These are phyloP conservation scores for Acanthamoeba rhysodes DNA, from an alignment of 208 protist genomes.

Conservation along the genomic window DNA sequence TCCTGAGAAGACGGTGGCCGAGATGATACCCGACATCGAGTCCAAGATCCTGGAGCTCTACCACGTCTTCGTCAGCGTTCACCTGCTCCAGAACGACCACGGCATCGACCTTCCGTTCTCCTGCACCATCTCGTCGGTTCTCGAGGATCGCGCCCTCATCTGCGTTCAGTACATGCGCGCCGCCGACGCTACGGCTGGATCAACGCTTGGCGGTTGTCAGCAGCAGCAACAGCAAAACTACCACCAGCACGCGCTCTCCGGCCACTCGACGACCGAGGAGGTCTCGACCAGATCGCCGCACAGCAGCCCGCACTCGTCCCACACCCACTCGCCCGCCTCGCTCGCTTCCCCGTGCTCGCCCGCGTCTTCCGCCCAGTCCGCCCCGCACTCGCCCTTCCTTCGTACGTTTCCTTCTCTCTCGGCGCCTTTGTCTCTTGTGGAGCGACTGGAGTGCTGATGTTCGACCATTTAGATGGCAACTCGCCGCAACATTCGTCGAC, in stretches of 20 bases:
- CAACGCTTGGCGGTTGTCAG: not conserved
- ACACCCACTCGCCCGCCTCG: not conserved
- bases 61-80: conserved; percentile 16
- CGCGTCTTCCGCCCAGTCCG: not conserved
- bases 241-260: not conserved
- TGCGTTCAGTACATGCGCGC: conserved; percentile 70
- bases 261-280: not conserved
- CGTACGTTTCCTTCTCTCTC: not conserved
- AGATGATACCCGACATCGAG: conserved; percentile 75
- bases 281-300: not conserved
- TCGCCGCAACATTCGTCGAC: not conserved
- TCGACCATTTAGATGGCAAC: not conserved
- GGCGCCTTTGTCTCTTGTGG: not conserved
- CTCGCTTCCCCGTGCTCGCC: conserved; percentile 1
- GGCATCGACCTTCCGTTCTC: conserved; percentile 73
- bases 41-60: conserved; percentile 73
- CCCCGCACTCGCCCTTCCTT: conserved; percentile 14
- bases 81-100: conserved; percentile 59
- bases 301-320: not conserved
- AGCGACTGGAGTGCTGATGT: not conserved
- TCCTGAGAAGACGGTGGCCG: conserved; percentile 30
- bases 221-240: not conserved
- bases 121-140: conserved; percentile 52
- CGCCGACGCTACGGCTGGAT: not conserved
- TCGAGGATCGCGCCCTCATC: conserved; percentile 58